Evolutionary conservation across 257 asterid genomes (phyloP), one percentile per base, ranked within the genome.

Genomic region (Hygrophila difformis): DNA sequence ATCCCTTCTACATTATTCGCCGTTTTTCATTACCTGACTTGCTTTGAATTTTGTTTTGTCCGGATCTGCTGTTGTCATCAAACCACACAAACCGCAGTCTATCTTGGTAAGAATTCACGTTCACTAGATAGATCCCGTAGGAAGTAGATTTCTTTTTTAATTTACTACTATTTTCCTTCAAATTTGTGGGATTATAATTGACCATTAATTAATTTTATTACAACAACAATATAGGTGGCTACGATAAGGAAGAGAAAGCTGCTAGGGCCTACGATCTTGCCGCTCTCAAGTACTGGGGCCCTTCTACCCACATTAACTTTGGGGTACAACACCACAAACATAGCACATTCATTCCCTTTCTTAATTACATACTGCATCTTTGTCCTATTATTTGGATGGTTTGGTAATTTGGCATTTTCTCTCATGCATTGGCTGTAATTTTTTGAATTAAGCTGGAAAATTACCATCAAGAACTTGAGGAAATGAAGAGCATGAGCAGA

Each of bases 161-260:
- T 2, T 14, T 1, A 10, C 13, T 14, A 3, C 18, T 3, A 39
- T 10, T n/a, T 11, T 10, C 13, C 5, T 2, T 39, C 19, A 8
- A n/a, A n/a, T n/a, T n/a, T n/a, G n/a, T n/a, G n/a, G n/a, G n/a
- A n/a, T n/a, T n/a, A n/a, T n/a, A n/a, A n/a, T n/a, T n/a, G n/a
- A n/a, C n/a, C n/a, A n/a, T n/a, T n/a, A n/a, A n/a, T n/a, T n/a
- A n/a, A n/a, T n/a, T n/a, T n/a, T n/a, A n/a, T n/a, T n/a, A n/a
- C n/a, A n/a, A n/a, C n/a, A 17, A 43, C 7, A 8, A 23, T 53
- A 9, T 44, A 88, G 95, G 97, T 14, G 94, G 94, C 11, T 88
- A 84, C 75, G 95, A 88, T 59, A 79, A 76, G 94, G 97, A 88
- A 64, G 97, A 79, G 63, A 88, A 84, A 64, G 97, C 97, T 66